Evolutionary conservation across 192 early-diverging fungal genomes (phyloP).

Genomic region (Umbelopsis ramanniana): DNA sequence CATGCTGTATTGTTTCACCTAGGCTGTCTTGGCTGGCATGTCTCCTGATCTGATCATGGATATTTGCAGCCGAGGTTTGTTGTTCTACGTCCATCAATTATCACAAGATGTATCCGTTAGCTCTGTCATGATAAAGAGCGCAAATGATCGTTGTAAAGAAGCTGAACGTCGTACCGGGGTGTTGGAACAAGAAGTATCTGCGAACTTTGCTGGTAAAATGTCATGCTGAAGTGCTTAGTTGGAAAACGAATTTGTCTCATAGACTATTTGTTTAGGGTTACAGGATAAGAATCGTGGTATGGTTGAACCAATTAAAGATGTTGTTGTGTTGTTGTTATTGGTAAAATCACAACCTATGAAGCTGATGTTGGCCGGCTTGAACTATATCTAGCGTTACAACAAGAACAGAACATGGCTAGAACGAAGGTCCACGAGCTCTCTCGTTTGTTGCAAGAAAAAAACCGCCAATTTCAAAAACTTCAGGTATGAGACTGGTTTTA

Average conservation of each 20-base stretch:
- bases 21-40: conserved; percentile 71
- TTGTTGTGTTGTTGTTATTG: too few species aligned
- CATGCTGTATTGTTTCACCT: neutral
- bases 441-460: conserved; percentile 50
- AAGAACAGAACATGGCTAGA: conserved; percentile 44
- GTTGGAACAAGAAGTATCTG: conserved; percentile 38
- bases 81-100: conserved; percentile 70
- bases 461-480: conserved; percentile 54
- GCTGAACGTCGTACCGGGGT: conserved; percentile 42
- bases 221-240: neutral
- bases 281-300: conserved; percentile 30
- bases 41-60: conserved; percentile 64
- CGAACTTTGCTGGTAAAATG: neutral
- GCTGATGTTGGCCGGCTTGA: neutral
- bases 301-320: neutral
- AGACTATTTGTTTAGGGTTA: conserved; percentile 20
- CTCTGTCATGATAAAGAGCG: conserved; percentile 39
- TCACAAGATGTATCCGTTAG: conserved; percentile 58
- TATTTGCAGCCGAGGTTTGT: conserved; percentile 64
- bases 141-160: conserved; percentile 40
- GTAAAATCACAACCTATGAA: too few species aligned
- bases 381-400: conserved; percentile 35
- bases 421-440: conserved; percentile 39
- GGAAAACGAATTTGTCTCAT: neutral
- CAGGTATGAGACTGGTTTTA: conserved; percentile 36